Evolutionary conservation across 2,329 filamentous ascomycete genomes (phyloP).

Genomic region (Aspergillus viridinutans): DNA sequence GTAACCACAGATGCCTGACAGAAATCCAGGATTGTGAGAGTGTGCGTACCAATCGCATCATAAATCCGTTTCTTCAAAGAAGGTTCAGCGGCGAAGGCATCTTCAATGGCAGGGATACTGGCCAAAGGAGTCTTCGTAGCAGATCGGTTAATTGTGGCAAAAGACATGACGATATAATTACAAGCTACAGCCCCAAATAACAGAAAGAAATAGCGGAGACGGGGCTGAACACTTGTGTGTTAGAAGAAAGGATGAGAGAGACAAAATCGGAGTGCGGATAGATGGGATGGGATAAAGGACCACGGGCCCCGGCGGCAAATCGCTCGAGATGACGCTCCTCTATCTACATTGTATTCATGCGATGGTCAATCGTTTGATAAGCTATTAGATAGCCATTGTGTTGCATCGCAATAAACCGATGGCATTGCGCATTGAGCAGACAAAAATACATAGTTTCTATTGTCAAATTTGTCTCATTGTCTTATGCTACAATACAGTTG

Average conservation of each 20-base stretch:
- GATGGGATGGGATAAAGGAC: constrained; percentile 11
- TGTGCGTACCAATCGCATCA: constrained; percentile 40
- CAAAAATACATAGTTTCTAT: neutral
- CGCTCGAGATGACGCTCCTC: neutral
- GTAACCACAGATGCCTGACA: neutral
- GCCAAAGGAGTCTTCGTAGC: constrained; percentile 10
- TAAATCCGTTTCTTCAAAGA: constrained; percentile 39
- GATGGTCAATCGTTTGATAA: neutral
- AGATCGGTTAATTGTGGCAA: constrained; percentile 32
- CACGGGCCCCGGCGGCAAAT: constrained; percentile 17
- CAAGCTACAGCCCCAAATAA: constrained; percentile 16
- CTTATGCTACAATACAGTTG: constrained; percentile 25
- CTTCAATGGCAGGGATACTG: constrained; percentile 34
- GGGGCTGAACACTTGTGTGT: neutral
- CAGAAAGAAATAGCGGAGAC: constrained; percentile 11
- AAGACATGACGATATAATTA: constrained; percentile 28
- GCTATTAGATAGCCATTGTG: neutral
- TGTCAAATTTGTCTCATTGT: constrained; percentile 13
- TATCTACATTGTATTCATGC: neutral
- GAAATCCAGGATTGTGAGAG: neutral
- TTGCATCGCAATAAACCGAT: neutral
- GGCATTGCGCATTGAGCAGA: neutral
- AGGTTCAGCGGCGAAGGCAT: constrained; percentile 38
- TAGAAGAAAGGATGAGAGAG: neutral
- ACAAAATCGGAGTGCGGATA: constrained; percentile 4